phyloP scores from a whole-genome alignment of 805 yeast genomes.

The Yarrowia sp. region DNA sequence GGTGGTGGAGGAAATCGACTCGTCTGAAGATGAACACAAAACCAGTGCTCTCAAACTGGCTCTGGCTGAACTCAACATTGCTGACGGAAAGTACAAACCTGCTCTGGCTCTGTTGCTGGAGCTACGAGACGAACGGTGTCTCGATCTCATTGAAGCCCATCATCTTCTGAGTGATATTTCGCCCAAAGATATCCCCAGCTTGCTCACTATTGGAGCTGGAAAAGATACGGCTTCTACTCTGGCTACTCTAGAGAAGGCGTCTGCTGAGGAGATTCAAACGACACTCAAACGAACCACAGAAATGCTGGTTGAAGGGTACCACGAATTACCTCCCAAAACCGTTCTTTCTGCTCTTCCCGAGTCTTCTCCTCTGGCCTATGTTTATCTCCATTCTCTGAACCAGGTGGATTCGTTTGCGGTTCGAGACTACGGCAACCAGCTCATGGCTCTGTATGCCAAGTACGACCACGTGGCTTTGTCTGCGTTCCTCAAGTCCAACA shows the following conservation, averaged over 20 bases:
- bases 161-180: conserved; percentile 49
- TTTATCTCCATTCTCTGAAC: conserved; percentile 62
- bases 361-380: conserved; percentile 45
- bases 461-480: conserved; percentile 55
- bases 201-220: conserved; percentile 7
- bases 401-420: conserved; percentile 54
- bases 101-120: conserved; percentile 64
- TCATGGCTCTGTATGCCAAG: conserved; percentile 61
- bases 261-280: conserved; percentile 43
- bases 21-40: conserved; percentile 29
- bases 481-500: conserved; percentile 55
- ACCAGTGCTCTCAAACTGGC: conserved; percentile 29
- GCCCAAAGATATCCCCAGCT: conserved; percentile 6
- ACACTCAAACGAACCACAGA: conserved; percentile 47
- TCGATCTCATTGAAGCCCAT: conserved; percentile 57
- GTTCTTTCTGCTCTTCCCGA: conserved; percentile 41
- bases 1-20: conserved; percentile 48
- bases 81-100: conserved; percentile 52
- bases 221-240: conserved; percentile 33
- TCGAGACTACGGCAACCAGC: conserved; percentile 59
- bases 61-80: conserved; percentile 49
- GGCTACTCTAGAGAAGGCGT: conserved; percentile 39
- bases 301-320: conserved; percentile 59
- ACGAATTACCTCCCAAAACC: conserved; percentile 55
- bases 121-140: conserved; percentile 51